phyloP scores from a whole-genome alignment of 495 filamentous ascomycete genomes.

The Penicillium waksmanii region DNA sequence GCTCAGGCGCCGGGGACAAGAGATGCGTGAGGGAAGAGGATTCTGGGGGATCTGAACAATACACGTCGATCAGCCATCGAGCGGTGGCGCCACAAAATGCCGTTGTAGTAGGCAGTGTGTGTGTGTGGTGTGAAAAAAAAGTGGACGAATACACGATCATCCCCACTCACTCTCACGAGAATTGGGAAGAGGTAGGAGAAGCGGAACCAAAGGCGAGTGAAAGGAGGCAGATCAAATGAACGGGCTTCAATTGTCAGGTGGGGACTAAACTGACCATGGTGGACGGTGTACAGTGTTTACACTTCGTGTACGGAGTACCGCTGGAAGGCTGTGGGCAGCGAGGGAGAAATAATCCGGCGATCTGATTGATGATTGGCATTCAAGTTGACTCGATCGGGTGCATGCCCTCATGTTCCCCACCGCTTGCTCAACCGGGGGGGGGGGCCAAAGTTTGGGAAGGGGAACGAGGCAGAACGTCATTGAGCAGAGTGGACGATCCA shows the following conservation, averaged over 20 bases:
- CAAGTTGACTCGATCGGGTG: conserved; percentile 19
- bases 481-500: not conserved
- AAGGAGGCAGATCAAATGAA: not conserved
- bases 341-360: conserved; percentile 22
- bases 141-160: conserved; percentile 9
- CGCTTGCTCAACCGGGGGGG: conserved; percentile 15
- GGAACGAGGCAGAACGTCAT: not conserved
- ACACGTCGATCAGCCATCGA: conserved; percentile 11
- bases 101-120: not conserved
- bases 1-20: not conserved
- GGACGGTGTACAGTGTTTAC: not conserved
- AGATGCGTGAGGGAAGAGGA: not conserved
- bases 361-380: conserved; percentile 18
- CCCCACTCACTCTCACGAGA: conserved; percentile 15
- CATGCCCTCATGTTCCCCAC: conserved; percentile 19
- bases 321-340: conserved; percentile 1
- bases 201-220: conserved; percentile 3
- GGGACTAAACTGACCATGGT: conserved; percentile 12
- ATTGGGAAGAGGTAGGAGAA: conserved; percentile 8
- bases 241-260: conserved; percentile 19
- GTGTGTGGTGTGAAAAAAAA: conserved; percentile 4
- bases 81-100: conserved; percentile 5
- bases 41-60: not conserved
- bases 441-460: not conserved
- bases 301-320: conserved; percentile 1